These are phyloP conservation scores for Sinapis alba DNA, from an alignment of 441 rosid species.

Conservation along the genomic window DNA sequence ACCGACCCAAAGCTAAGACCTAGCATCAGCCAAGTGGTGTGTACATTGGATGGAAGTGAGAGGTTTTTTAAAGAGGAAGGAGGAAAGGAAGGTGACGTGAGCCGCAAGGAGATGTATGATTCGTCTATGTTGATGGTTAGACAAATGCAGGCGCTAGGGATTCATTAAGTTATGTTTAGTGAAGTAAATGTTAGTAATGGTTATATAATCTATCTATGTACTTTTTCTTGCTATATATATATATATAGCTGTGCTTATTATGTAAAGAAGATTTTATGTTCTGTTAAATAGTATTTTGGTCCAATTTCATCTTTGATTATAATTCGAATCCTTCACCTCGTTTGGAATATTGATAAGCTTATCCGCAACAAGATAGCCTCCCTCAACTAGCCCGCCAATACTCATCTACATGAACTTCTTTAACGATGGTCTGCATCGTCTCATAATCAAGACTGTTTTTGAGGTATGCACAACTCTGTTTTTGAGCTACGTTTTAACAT, in stretches of 20 bases:
- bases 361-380: background rate
- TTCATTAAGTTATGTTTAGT: conserved; percentile 49
- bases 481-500: background rate
- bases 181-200: conserved; percentile 9
- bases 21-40: conserved; percentile 75
- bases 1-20: conserved; percentile 77
- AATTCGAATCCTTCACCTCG: background rate
- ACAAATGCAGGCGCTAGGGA: conserved; percentile 84
- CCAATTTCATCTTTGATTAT: background rate
- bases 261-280: conserved; percentile 4
- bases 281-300: background rate
- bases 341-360: background rate
- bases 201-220: background rate
- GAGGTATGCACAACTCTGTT: background rate
- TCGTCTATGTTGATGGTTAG: conserved; percentile 64
- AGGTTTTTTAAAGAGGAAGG: conserved; percentile 43
- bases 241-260: background rate
- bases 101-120: conserved; percentile 67
- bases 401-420: background rate
- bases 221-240: too few relatives aligned
- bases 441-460: background rate
- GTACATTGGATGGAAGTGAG: conserved; percentile 85
- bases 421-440: background rate
- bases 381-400: background rate
- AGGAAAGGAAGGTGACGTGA: conserved; percentile 57